Base-by-base conservation (phyloP, 768 basidiomycete genomes). In the Mycena maculata region DNA sequence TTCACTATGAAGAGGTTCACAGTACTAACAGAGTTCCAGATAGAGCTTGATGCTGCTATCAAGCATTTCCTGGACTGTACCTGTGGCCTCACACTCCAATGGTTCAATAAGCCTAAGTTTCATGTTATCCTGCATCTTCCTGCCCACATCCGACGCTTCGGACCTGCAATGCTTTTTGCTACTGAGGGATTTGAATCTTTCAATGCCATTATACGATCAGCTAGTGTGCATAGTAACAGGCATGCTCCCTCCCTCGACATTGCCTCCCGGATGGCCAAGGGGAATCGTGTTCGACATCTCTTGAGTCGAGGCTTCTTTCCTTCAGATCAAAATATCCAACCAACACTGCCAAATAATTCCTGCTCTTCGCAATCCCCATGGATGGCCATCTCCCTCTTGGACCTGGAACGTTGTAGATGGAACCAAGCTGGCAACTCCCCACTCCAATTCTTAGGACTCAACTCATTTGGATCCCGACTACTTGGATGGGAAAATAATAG, bases 91-190 rank as follows among this genome's bases (percentile, higher is more conserved):
- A 77, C 74, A 8, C 62, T 60, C 25, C 71, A 45, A 13, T 83
- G 77, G 79, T 82, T 83, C 68, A 81, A 81, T 60, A 84, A 85
- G 65, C 77, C 81, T 2, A 85, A 84, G 61, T 83, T 84, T 64
- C 83, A 85, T 45, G 72, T 84, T 28, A 36, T 84, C 7, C 36
- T 78, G 0, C 83, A 85, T 65, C 67, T 85, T 0, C 74, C 76
- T 0, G 58, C 65, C 0, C 79, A 84, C 60, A 80, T 85, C 42
- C 57, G 73, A 0, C 70, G 12, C 71, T 82, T 0, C n/a, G n/a
- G n/a, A n/a, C n/a, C n/a, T n/a, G n/a, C n/a, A n/a, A n/a, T n/a
- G n/a, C n/a, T n/a, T n/a, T 84, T 83, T 76, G 80, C 83, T 0
- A 85, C 81, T 0, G 83, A 86, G 53, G 64, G 59, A 0, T 85